phyloP scores from a whole-genome alignment of 2,329 filamentous ascomycete species.

The Paraphaeosphaeria minitans region DNA sequence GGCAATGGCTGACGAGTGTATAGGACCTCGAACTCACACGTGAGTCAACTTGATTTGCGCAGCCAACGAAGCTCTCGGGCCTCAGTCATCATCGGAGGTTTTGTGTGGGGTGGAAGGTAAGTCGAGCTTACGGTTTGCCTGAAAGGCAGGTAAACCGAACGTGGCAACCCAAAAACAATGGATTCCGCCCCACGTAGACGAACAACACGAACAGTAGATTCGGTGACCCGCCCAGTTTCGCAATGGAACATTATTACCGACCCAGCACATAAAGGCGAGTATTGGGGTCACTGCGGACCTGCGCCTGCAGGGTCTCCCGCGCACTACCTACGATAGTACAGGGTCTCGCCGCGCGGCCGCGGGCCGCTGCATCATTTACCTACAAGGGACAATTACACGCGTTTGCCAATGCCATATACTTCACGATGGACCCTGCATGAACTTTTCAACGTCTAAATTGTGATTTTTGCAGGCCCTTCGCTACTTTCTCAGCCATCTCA shows the following conservation, averaged over 20 bases:
- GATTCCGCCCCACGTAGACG: background rate
- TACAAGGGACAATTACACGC: slow-evolving; percentile 1
- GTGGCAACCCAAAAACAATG: background rate
- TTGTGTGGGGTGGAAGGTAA: slow-evolving; percentile 5
- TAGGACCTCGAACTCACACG: background rate
- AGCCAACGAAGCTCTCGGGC: background rate
- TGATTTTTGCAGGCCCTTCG: background rate
- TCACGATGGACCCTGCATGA: background rate
- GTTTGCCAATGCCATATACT: background rate
- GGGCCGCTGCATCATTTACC: background rate
- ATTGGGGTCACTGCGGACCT: background rate
- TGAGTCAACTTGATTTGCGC: background rate
- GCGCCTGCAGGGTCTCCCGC: background rate
- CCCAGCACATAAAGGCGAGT: background rate
- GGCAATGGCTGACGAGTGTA: slow-evolving; percentile 1
- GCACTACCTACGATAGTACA: no score
- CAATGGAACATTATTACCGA: background rate
- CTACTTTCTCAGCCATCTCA: background rate
- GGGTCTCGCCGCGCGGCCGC: background rate
- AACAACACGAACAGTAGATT: background rate
- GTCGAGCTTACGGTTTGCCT: background rate
- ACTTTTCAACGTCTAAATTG: background rate
- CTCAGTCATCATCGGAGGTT: background rate
- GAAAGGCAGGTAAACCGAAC: background rate
- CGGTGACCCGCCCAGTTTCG: background rate